phyloP scores from a whole-genome alignment of 2,329 filamentous ascomycete species.

The Exophiala calicioides region DNA sequence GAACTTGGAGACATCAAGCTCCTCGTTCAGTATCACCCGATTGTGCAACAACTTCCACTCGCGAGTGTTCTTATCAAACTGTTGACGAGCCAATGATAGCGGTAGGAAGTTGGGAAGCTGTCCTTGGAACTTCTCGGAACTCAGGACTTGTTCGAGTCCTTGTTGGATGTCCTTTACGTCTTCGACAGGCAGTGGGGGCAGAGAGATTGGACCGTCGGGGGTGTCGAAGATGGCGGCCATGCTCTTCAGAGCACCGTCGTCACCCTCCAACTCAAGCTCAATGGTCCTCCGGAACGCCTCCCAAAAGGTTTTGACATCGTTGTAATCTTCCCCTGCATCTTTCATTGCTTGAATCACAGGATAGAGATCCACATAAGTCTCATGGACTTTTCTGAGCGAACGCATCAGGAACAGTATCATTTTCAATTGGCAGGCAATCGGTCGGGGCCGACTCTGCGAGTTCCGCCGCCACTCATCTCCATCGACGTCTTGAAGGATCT shows the following conservation, averaged over 20 bases:
- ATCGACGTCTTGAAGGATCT: slow-evolving; percentile 54
- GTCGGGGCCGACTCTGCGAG: slow-evolving; percentile 51
- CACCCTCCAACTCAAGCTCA: slow-evolving; percentile 54
- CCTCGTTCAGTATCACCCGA: slow-evolving; percentile 58
- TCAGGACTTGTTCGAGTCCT: slow-evolving; percentile 27
- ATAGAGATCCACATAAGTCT: slow-evolving; percentile 45
- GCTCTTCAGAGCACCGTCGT: slow-evolving; percentile 39
- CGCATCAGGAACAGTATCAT: slow-evolving; percentile 54
- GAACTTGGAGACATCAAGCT: slow-evolving; percentile 48
- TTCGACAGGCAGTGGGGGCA: slow-evolving; percentile 40
- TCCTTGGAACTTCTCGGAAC: slow-evolving; percentile 13
- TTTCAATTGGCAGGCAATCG: slow-evolving; percentile 54
- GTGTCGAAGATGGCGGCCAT: slow-evolving; percentile 53
- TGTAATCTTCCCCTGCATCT: slow-evolving; percentile 47
- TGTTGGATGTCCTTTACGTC: slow-evolving; percentile 40
- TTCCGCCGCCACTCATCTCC: slow-evolving; percentile 50
- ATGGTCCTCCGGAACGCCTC: slow-evolving; percentile 54
- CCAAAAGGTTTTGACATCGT: slow-evolving; percentile 59
- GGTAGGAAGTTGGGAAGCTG: slow-evolving; percentile 52
- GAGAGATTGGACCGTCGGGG: slow-evolving; percentile 19
- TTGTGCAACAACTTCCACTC: slow-evolving; percentile 61
- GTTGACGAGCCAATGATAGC: slow-evolving; percentile 60
- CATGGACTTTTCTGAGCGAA: slow-evolving; percentile 41
- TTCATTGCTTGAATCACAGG: slow-evolving; percentile 43
- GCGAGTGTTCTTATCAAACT: slow-evolving; percentile 55